A percentile compares a stretch with the other conserved stretches of the same genome.
These are phyloP conservation scores for Pleurotus platypus DNA, from an alignment of 768 basidiomycete species.

Conservation along the genomic window DNA sequence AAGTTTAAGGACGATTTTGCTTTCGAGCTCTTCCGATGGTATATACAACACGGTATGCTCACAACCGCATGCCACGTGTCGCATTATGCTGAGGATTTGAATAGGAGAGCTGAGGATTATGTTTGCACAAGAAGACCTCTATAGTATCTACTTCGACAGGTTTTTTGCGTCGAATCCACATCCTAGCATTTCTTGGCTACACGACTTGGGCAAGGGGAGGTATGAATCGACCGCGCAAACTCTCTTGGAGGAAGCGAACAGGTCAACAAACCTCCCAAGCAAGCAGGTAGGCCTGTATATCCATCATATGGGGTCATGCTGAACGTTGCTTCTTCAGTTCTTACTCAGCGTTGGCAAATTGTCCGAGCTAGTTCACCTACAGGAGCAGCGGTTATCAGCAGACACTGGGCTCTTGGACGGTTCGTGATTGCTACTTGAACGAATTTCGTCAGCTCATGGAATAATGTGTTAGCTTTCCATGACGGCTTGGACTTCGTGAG, in stretches of 20 bases:
- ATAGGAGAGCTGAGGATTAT: slow-evolving; percentile 78
- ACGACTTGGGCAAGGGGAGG: slow-evolving; percentile 70
- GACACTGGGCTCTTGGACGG: slow-evolving; percentile 59
- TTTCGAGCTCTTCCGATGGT: slow-evolving; percentile 88
- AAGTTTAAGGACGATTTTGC: slow-evolving; percentile 82
- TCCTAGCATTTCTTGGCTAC: slow-evolving; percentile 78
- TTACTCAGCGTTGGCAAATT: slow-evolving; percentile 92
- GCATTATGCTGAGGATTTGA: no score
- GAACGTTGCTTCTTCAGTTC: slow-evolving; percentile 46
- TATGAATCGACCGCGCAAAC: slow-evolving; percentile 63
- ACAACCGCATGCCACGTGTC: background rate
- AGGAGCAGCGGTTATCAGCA: slow-evolving; percentile 42
- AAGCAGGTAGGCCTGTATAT: slow-evolving; percentile 63
- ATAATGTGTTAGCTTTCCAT: slow-evolving; percentile 61
- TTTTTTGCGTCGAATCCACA: slow-evolving; percentile 64
- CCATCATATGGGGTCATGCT: background rate
- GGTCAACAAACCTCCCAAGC: slow-evolving; percentile 54
- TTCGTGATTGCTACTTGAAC: slow-evolving; percentile 20
- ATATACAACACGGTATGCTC: slow-evolving; percentile 77
- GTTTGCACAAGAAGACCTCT: slow-evolving; percentile 70
- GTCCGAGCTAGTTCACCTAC: slow-evolving; percentile 73
- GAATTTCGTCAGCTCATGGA: slow-evolving; percentile 6
- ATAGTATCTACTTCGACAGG: slow-evolving; percentile 61
- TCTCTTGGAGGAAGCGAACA: slow-evolving; percentile 58
- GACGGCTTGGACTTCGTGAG: slow-evolving; percentile 84